Percentiles rank a stretch among this genome's conserved stretches.
phyloP scores from a whole-genome alignment of 371 early-diverging fungal genomes.

The Haplosporangium sp. region DNA sequence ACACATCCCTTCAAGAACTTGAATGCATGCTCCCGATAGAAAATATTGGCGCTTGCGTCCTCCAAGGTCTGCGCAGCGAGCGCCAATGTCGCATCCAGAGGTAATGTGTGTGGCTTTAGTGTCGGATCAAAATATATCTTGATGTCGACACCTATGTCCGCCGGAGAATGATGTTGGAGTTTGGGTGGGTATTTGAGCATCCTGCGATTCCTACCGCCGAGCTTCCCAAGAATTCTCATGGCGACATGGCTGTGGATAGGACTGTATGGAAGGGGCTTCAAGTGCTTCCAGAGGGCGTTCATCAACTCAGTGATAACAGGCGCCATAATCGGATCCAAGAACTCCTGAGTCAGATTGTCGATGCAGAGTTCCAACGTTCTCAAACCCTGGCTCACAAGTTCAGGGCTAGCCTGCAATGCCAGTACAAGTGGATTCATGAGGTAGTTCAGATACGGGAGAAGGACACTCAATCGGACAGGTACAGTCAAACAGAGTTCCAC shows the following conservation, averaged over 20 bases:
- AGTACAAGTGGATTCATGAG: constrained; percentile 97
- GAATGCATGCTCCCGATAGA: constrained; percentile 76
- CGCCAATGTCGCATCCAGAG: constrained; percentile 65
- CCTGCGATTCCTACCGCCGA: constrained; percentile 92
- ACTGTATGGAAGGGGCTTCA: constrained; percentile 88
- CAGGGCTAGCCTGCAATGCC: constrained; percentile 92
- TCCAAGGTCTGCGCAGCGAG: constrained; percentile 69
- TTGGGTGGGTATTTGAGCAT: constrained; percentile 78
- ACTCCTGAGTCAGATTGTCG: constrained; percentile 97
- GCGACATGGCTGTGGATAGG: constrained; percentile 87
- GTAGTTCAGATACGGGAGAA: constrained; percentile 94
- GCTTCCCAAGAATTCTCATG: constrained; percentile 95
- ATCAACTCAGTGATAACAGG: constrained; percentile 95
- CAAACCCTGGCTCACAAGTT: constrained; percentile 94
- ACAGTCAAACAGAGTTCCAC: constrained; percentile 95
- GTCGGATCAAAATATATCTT: constrained; percentile 72
- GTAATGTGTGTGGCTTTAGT: constrained; percentile 61
- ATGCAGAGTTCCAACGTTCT: constrained; percentile 98
- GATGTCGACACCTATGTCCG: constrained; percentile 73
- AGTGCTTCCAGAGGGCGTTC: constrained; percentile 91
- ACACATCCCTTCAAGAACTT: constrained; percentile 77
- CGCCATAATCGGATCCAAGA: constrained; percentile 94
- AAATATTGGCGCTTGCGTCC: constrained; percentile 61
- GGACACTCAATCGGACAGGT: constrained; percentile 94
- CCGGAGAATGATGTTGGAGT: constrained; percentile 61